These are phyloP conservation scores for Cladophialophora exuberans DNA, from an alignment of 2,329 filamentous ascomycete genomes.

Conservation along the genomic window DNA sequence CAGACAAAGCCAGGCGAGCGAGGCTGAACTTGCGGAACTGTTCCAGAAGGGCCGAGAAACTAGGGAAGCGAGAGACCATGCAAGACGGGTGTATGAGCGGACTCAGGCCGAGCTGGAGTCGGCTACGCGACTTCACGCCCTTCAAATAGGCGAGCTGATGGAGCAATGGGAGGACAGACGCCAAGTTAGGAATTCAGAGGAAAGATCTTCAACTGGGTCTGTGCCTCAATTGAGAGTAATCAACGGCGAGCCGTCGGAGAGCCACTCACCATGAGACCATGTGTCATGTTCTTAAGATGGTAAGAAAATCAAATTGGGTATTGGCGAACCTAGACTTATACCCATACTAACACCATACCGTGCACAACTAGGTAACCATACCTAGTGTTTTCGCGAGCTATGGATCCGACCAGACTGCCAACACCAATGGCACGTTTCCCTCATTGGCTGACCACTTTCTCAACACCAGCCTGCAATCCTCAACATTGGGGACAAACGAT, in stretches of 20 bases:
- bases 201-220: neutral
- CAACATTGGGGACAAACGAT: too few relatives aligned
- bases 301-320: too few relatives aligned
- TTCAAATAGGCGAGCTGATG: constrained; percentile 9
- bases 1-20: constrained; percentile 2
- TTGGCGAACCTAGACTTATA: too few relatives aligned
- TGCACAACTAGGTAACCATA: too few relatives aligned
- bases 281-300: neutral
- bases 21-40: constrained; percentile 11
- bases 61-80: constrained; percentile 11
- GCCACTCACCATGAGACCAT: neutral
- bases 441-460: too few relatives aligned
- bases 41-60: constrained; percentile 15
- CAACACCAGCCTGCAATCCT: too few relatives aligned
- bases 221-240: constrained; percentile 6
- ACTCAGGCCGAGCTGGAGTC: constrained; percentile 12
- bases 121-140: constrained; percentile 1
- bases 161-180: constrained; percentile 9
- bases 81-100: constrained; percentile 7
- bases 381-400: too few relatives aligned
- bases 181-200: neutral
- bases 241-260: constrained; percentile 8
- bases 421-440: too few relatives aligned
- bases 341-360: too few relatives aligned
- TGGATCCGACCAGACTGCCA: too few relatives aligned